Base-by-base conservation (phyloP, 306 rosid genomes). In the Quercus gilva region DNA sequence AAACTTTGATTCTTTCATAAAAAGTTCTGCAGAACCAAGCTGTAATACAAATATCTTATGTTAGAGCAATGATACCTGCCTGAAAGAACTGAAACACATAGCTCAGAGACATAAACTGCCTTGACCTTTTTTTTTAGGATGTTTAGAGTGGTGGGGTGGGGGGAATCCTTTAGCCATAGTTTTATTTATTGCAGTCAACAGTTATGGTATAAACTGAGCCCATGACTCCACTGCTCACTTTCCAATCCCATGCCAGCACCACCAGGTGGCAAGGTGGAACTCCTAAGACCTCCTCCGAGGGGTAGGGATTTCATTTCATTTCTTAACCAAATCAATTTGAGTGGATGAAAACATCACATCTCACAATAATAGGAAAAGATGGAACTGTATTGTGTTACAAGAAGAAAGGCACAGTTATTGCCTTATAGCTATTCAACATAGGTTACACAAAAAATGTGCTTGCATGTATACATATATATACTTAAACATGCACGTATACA, bases 1-100 rank as follows among this genome's bases (percentile, higher is more conserved):
- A 88, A 88, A 89, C 83, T 93, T 93, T 0, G 99, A 96, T 69
- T 89, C 94, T 84, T 90, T 85, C 91, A 93, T 90, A 80, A 96
- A 96, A 43, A 64, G 87, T 80, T 93, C 99, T 61, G 92, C 91
- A 17, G 96, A 87, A 65, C 99, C 99, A 78, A 96, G 93, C 99
- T 93, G 90, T 85, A 86, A 75, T 21, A 69, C 52, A 60, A 61
- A 76, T 68, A 78, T 60, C 78, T 29, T 20, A 37, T 69, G 70
- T 82, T 71, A 77, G 87, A 79, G 58, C 28, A 73, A 60, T 35
- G 55, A 79, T 59, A 71, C 31, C 26, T 5, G 64, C 64, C 76
- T 55, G 33, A 51, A 45, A 67, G 69, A 71, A 71, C 74, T 78
- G 69, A 56, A 77, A 58, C 64, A 81, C 65, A 20, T 28, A n/a